A percentile compares a stretch with the other conserved stretches of the same genome.
These are phyloP conservation scores for Aaosphaeria pasadenensis DNA, from an alignment of 2,329 filamentous ascomycete genomes.

Conservation along the genomic window DNA sequence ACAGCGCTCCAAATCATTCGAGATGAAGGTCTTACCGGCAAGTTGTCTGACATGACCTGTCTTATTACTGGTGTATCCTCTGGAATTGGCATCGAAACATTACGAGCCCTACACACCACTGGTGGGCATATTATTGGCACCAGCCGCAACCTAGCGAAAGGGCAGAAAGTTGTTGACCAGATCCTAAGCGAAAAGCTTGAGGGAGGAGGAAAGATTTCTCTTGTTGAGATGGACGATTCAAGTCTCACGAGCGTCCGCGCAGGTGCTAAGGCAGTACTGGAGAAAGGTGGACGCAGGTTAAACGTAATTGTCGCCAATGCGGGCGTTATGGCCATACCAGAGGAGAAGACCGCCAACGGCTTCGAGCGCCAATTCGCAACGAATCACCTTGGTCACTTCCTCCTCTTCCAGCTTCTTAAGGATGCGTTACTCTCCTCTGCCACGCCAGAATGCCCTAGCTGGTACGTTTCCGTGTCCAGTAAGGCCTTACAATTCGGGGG, in stretches of 20 bases:
- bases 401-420: constrained; percentile 42
- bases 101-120: constrained; percentile 42
- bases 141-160: constrained; percentile 37
- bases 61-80: constrained; percentile 24
- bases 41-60: constrained; percentile 21
- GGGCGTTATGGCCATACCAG: constrained; percentile 27
- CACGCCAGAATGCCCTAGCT: constrained; percentile 16
- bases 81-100: constrained; percentile 23
- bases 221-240: constrained; percentile 22
- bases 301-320: constrained; percentile 22
- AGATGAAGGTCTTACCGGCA: constrained; percentile 35
- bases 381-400: constrained; percentile 47
- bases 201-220: constrained; percentile 12
- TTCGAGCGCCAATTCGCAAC: constrained; percentile 37
- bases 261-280: constrained; percentile 17
- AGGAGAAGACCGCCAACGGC: constrained; percentile 21
- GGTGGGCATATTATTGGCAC: constrained; percentile 47
- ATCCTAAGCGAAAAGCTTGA: constrained; percentile 13
- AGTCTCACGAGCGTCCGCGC: constrained; percentile 14
- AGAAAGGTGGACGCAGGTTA: constrained; percentile 7
- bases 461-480: constrained; percentile 42
- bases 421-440: constrained; percentile 33
- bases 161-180: constrained; percentile 14
- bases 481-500: constrained; percentile 39
- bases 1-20: constrained; percentile 40